These are phyloP conservation scores for Abrus pulchellus DNA, from an alignment of 306 rosid species.

Conservation along the genomic window DNA sequence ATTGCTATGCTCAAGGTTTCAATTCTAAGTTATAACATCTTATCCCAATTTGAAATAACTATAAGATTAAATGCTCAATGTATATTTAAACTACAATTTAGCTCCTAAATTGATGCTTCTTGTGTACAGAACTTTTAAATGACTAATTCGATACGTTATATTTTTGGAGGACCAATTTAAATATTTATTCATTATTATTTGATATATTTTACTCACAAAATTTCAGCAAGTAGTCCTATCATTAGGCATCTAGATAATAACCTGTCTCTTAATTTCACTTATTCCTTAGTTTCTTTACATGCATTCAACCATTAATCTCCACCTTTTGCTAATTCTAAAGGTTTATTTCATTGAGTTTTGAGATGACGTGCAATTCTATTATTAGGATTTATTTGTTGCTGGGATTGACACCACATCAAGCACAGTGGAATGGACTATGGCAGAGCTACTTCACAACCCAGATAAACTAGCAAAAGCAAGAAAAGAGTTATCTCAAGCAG, in stretches of 20 bases:
- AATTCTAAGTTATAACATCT: not conserved
- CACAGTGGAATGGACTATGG: not conserved
- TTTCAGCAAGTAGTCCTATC: not conserved
- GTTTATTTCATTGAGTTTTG: not conserved
- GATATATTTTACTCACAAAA: not conserved
- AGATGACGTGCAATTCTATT: not conserved
- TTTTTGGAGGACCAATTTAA: not conserved
- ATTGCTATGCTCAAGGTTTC: not conserved
- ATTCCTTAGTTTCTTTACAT: not conserved
- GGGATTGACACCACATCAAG: conserved; percentile 15
- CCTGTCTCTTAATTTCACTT: not conserved
- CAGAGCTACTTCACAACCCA: conserved; percentile 15
- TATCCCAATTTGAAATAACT: not conserved
- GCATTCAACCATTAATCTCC: not conserved
- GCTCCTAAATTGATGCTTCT: not conserved
- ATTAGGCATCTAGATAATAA: not conserved
- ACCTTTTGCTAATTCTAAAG: not conserved
- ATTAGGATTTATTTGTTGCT: conserved; percentile 5
- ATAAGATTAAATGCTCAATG: not conserved
- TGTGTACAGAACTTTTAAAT: not conserved
- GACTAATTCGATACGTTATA: not conserved
- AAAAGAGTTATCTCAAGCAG: not conserved
- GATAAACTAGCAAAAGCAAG: not conserved
- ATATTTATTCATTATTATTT: not conserved
- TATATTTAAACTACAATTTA: not conserved